Evolutionary conservation across 805 yeast species (phyloP).

Genomic region (Nakazawaea pomicola): DNA sequence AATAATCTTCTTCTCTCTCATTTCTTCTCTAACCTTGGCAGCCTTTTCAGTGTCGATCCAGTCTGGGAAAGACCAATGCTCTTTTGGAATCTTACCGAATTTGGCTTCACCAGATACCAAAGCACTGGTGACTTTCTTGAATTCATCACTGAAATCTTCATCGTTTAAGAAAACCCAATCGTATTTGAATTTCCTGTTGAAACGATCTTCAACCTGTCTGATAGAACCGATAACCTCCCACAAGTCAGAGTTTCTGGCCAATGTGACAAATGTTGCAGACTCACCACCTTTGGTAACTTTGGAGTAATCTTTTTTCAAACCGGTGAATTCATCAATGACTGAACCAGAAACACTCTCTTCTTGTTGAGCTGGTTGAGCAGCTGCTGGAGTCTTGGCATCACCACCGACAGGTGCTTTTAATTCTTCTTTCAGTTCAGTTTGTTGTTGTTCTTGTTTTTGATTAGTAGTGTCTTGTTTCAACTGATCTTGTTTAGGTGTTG

Average conservation of each 20-base stretch:
- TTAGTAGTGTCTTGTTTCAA: not conserved
- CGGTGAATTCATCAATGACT: slow-evolving; percentile 7
- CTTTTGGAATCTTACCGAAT: slow-evolving; percentile 76
- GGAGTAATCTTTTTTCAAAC: slow-evolving; percentile 12
- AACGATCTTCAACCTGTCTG: slow-evolving; percentile 81
- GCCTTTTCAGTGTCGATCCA: slow-evolving; percentile 74
- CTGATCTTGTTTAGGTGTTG: not conserved
- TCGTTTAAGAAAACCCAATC: slow-evolving; percentile 97
- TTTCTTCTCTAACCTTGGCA: slow-evolving; percentile 47
- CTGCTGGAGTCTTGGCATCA: not conserved
- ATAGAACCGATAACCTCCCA: slow-evolving; percentile 59
- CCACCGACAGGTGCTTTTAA: slow-evolving; percentile 11
- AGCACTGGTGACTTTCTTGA: slow-evolving; percentile 60
- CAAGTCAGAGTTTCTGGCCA: slow-evolving; percentile 75
- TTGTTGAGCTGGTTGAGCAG: too few relatives aligned
- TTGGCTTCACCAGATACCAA: slow-evolving; percentile 72
- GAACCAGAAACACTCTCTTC: slow-evolving; percentile 5
- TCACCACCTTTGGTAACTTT: slow-evolving; percentile 27
- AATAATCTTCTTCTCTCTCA: slow-evolving; percentile 47
- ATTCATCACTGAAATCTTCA: slow-evolving; percentile 77
- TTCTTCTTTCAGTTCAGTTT: slow-evolving; percentile 12
- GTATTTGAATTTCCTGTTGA: slow-evolving; percentile 73
- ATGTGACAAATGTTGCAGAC: slow-evolving; percentile 76
- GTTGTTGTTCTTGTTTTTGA: not conserved
- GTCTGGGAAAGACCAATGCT: slow-evolving; percentile 84